Evolutionary conservation across 2,329 filamentous ascomycete genomes (phyloP), one percentile per base, ranked within the genome.

Genomic region (Bipolaris zeicola): DNA sequence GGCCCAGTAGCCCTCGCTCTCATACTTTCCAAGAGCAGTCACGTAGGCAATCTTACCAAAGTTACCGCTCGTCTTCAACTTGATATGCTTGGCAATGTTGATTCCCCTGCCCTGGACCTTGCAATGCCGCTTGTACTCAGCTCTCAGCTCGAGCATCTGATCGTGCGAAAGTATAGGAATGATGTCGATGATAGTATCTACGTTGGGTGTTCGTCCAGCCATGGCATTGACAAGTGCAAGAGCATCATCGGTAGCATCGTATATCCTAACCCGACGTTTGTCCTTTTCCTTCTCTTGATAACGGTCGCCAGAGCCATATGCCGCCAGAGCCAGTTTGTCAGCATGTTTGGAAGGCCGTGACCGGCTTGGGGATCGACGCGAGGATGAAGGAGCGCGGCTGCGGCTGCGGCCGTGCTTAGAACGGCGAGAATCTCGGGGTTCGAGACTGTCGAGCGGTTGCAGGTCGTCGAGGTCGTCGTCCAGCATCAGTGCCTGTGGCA

Each of bases 1-100:
- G 57, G 94, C 92, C 93, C 95, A 99, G 81, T 96, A 96, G 0
- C 92, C 91, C 76, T 99, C 95, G 65, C 88, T 89, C 78, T 97
- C 95, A 88, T 92, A 98, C 50, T 85, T 85, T 8, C 95, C 95
- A 0, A 98, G 84, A 0, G 94, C 92, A 2, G 91, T 93, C 3
- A 93, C 87, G 75, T 98, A 97, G 70, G 89, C 92, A 6, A 90
- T 90, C 78, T 98, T 98, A 78, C 93, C 94, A 64, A 98, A 88
- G 65, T 86, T 88, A 4, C 87, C 82, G 51, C 89, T 83, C 41
- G 91, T 87, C 77, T 93, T 92, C 16, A 93, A 81, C 59, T 91
- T 91, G 73, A 95, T 90, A 77, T 95, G 91, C 77, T 94, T 94
- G 55, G 90, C 89, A 48, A 95, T 83, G 76, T 94, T 95, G 71